Base-by-base conservation (phyloP, 1,284 basidiomycete species). In the Fistulinella cinereoalba region DNA sequence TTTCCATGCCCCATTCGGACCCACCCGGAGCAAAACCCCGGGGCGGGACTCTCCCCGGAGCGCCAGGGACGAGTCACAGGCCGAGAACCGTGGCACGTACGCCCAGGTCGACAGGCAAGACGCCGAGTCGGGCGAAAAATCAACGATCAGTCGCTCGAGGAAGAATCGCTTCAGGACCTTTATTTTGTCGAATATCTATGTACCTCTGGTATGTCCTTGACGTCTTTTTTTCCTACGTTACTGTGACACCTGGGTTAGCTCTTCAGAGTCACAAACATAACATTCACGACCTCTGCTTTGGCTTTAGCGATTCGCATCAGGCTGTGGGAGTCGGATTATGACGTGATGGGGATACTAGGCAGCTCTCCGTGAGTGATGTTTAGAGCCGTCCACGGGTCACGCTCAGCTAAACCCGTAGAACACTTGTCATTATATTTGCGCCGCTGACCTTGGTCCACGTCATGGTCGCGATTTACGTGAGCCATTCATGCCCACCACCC, bases 381-480 rank as follows among this genome's bases (percentile, higher is more conserved):
- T 28, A 19, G 28, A 38, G 19, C 16, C 44, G n/a, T 31, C 48
- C 34, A 42, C 53, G 37, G 28, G 29, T 48, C 46, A 50, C 24
- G 43, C 41, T 41, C 28, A 31, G 52, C 51, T n/a, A 46, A 15
- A 40, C 31, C 41, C 40, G 47, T 53, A 94, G 92, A 16, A 83
- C 88, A 4, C 76, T 94, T 18, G 85, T 91, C 44, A 89, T 96
- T 57, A 85, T 95, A 43, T 92, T 93, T 62, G 85, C 88, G 6
- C 88, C 91, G 8, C 68, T 90, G 46, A 93, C 89, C 4, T 73
- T 96, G 28, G 73, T 90, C 2, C 92, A 96, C 71, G 91, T 95
- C 52, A 82, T 93, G 74, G 71, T 79, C 37, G 86, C 88, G 31
- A 82, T 93, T 54, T 91, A 90, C 65, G 88, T 89, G 64, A 50